Evolutionary conservation across 495 filamentous ascomycete species (phyloP).

Genomic region (Elaphomyces granulatus): DNA sequence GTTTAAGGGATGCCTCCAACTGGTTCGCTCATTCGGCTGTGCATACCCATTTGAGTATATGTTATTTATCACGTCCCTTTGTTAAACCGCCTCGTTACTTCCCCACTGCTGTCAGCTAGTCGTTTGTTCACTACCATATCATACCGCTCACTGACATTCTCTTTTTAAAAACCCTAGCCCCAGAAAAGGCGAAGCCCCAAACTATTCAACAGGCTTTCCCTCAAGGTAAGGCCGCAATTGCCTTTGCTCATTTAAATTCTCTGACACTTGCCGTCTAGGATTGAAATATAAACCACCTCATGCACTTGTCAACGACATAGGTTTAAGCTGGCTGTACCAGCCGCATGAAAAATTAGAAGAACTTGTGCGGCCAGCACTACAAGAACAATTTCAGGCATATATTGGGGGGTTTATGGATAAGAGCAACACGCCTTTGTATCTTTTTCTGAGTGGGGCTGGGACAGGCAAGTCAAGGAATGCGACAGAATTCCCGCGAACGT

Average conservation of each 20-base stretch:
- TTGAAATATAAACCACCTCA: not conserved
- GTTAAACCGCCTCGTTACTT: no score
- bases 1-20: no score
- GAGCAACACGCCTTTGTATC: not conserved
- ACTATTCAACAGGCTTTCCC: not conserved
- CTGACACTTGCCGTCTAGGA: not conserved
- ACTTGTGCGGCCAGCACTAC: not conserved
- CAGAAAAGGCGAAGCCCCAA: no score
- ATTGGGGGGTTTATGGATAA: not conserved
- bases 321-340: not conserved
- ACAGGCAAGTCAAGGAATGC: not conserved
- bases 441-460: not conserved
- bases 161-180: no score
- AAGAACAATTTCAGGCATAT: not conserved
- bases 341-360: not conserved
- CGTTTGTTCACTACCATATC: no score
- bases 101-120: no score
- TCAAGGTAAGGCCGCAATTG: not conserved
- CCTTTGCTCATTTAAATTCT: not conserved
- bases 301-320: not conserved
- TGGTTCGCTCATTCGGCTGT: no score
- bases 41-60: no score
- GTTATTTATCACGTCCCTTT: no score
- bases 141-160: no score
- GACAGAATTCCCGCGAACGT: no score